These are phyloP conservation scores for Viola pubescens DNA, from an alignment of 441 rosid genomes.

Conservation along the genomic window DNA sequence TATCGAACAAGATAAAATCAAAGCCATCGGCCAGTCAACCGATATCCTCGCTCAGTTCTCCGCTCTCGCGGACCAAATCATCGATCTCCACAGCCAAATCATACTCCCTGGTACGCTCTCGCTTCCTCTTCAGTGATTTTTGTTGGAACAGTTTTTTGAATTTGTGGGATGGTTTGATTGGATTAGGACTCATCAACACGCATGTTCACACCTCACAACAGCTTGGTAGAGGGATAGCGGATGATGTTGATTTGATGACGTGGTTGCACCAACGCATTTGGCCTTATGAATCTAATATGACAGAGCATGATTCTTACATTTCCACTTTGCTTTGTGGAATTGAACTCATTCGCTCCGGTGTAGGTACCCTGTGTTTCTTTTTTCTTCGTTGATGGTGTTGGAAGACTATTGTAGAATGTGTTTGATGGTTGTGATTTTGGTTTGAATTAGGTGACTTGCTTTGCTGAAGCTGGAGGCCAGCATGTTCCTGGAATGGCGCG, in stretches of 20 bases:
- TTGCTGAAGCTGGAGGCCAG: slow-evolving; percentile 80
- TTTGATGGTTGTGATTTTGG: slow-evolving; percentile 7
- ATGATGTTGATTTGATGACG: slow-evolving; percentile 53
- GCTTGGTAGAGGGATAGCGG: slow-evolving; percentile 65
- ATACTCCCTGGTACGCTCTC: slow-evolving; percentile 45
- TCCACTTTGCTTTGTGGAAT: slow-evolving; percentile 63
- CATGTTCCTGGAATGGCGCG: slow-evolving; percentile 59
- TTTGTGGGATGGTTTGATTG: background rate
- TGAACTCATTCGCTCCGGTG: slow-evolving; percentile 64
- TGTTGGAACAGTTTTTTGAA: background rate
- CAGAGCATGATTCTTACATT: slow-evolving; percentile 52
- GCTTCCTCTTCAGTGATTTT: no score
- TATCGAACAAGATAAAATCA: slow-evolving; percentile 37
- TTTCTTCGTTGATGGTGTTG: background rate
- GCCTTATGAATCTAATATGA: slow-evolving; percentile 70
- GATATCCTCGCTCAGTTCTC: slow-evolving; percentile 38
- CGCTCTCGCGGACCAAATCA: slow-evolving; percentile 22
- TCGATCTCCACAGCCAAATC: slow-evolving; percentile 48
- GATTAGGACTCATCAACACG: slow-evolving; percentile 52
- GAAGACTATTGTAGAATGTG: background rate
- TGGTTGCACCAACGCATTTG: slow-evolving; percentile 63
- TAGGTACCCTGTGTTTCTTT: slow-evolving; percentile 16
- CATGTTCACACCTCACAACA: slow-evolving; percentile 74
- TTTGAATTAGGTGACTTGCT: slow-evolving; percentile 51
- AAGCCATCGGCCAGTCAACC: slow-evolving; percentile 45